Evolutionary conservation across 352 stramenopile genomes (phyloP).

Genomic region (Phytophthora fragariaefolia): DNA sequence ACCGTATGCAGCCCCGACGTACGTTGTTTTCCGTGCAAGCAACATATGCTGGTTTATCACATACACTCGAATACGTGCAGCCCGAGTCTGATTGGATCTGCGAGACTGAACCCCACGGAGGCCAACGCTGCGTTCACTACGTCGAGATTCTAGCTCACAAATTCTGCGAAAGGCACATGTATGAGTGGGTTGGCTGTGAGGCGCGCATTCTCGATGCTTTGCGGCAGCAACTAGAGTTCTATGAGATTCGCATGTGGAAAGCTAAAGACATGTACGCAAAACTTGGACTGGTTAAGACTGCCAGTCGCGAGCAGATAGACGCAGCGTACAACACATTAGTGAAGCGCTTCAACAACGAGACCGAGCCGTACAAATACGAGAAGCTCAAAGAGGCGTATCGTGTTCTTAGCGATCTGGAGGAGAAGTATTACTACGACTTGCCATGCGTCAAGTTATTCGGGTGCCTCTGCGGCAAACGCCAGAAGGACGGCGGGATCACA

Average conservation of each 20-base stretch:
- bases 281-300: conserved; percentile 76
- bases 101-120: conserved; percentile 46
- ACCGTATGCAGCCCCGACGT: conserved; percentile 56
- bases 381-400: conserved; percentile 83
- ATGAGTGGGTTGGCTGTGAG: conserved; percentile 62
- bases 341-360: conserved; percentile 88
- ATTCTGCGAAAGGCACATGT: conserved; percentile 83
- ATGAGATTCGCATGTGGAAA: conserved; percentile 81
- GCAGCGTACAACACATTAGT: conserved; percentile 81
- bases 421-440: conserved; percentile 89
- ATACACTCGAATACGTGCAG: conserved; percentile 82
- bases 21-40: conserved; percentile 85
- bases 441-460: conserved; percentile 87
- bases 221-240: conserved; percentile 63
- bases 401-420: conserved; percentile 77
- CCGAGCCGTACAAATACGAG: conserved; percentile 84
- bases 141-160: conserved; percentile 64
- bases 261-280: conserved; percentile 85
- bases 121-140: conserved; percentile 78
- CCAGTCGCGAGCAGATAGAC: conserved; percentile 77
- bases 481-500: conserved; percentile 82
- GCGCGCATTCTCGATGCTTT: conserved; percentile 67
- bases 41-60: conserved; percentile 68
- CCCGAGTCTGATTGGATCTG: conserved; percentile 84
- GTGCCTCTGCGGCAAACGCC: conserved; percentile 73